phyloP scores from a whole-genome alignment of 257 asterid species.

The Solanum ossicruentum region DNA sequence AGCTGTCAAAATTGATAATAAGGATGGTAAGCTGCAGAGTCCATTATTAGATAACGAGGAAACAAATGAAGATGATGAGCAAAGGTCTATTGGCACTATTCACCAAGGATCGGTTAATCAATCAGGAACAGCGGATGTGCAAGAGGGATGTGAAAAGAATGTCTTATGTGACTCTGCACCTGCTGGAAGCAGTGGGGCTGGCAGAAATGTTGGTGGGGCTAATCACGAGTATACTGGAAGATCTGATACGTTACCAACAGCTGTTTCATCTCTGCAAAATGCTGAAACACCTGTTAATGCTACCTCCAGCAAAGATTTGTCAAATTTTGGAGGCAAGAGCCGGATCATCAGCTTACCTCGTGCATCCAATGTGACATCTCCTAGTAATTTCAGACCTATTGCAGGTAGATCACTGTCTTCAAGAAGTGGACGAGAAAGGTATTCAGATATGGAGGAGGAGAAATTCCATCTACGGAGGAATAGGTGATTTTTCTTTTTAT shows the following conservation, averaged over 20 bases:
- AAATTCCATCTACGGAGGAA: constrained; percentile 33
- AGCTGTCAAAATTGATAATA: constrained; percentile 7
- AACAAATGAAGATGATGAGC: constrained; percentile 20
- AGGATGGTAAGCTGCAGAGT: constrained; percentile 15
- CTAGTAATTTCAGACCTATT: constrained; percentile 33
- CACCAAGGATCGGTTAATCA: constrained; percentile 14
- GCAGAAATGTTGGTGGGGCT: constrained; percentile 18
- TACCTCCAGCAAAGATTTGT: constrained; percentile 33
- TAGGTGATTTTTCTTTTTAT: constrained; percentile 36
- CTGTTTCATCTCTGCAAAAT: constrained; percentile 19
- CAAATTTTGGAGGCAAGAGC: constrained; percentile 37
- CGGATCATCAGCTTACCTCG: constrained; percentile 78
- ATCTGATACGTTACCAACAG: constrained; percentile 12
- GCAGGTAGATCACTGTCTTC: constrained; percentile 32
- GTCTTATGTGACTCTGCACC: constrained; percentile 14
- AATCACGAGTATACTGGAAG: constrained; percentile 18
- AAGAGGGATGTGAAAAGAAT: constrained; percentile 19
- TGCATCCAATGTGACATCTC: constrained; percentile 27
- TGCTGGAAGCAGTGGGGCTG: constrained; percentile 17
- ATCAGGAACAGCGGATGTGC: constrained; percentile 13
- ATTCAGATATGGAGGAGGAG: constrained; percentile 44
- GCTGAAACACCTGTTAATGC: constrained; percentile 32
- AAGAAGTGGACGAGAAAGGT: constrained; percentile 58
- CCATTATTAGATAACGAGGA: constrained; percentile 10
- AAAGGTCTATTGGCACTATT: constrained; percentile 8